These are phyloP conservation scores for Cyberlindnera mycetangii DNA, from an alignment of 805 yeast genomes.

Conservation along the genomic window DNA sequence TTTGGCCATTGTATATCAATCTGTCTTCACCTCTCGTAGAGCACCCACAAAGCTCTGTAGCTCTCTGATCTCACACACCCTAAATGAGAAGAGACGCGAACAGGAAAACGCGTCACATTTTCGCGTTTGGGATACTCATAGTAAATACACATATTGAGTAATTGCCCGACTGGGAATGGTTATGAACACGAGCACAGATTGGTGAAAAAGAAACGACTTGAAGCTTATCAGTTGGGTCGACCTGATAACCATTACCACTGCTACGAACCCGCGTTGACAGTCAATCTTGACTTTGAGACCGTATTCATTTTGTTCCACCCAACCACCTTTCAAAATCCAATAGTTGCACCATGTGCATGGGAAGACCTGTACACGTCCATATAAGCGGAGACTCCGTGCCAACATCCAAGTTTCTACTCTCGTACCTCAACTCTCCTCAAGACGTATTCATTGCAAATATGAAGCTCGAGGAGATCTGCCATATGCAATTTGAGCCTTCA, in stretches of 20 bases:
- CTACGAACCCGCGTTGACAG: no score
- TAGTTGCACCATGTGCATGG: conserved; percentile 15
- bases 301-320: no score
- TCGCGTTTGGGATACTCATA: background rate
- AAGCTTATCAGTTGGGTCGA: background rate
- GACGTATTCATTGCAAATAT: conserved; percentile 13
- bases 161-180: background rate
- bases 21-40: no score
- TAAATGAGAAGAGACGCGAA: background rate
- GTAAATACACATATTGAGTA: background rate
- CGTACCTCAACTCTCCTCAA: conserved; percentile 6
- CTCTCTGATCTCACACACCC: background rate
- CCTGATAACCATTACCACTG: background rate
- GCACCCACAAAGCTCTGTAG: no score
- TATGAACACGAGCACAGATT: background rate
- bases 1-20: no score
- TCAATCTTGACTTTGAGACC: no score
- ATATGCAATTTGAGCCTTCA: conserved; percentile 14
- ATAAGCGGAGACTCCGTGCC: background rate
- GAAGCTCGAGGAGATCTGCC: conserved; percentile 6
- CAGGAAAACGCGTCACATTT: background rate
- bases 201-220: background rate
- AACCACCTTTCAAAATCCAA: background rate
- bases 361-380: conserved; percentile 10
- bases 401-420: background rate